Conservation (phyloP, 306 rosid genomes). For the Oemleria cerasiformis region DNA sequence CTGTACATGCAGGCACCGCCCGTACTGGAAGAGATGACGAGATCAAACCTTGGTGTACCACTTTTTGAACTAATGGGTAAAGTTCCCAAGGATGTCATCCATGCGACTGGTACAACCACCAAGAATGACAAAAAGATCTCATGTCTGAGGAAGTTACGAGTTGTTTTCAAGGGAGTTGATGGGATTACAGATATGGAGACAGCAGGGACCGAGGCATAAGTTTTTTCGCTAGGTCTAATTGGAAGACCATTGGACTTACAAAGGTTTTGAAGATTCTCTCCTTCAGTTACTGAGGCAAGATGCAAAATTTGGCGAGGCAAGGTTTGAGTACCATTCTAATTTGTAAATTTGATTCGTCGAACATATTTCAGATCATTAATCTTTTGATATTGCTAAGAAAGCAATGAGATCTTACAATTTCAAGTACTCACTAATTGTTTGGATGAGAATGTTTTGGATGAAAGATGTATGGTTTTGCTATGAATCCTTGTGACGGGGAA, state of each 20-base stretch:
- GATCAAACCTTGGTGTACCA: slow-evolving; percentile 62
- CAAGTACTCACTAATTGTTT: not conserved
- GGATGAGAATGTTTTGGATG: slow-evolving; percentile 9
- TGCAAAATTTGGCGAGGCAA: slow-evolving; percentile 33
- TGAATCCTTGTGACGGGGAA: not conserved
- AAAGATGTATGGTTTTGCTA: not conserved
- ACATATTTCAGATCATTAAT: slow-evolving; percentile 4
- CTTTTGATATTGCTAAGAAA: slow-evolving; percentile 7
- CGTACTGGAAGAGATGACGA: slow-evolving; percentile 91
- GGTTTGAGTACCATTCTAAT: slow-evolving; percentile 29
- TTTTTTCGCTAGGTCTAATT: slow-evolving; percentile 10
- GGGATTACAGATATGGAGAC: slow-evolving; percentile 89
- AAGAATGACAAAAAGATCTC: slow-evolving; percentile 57
- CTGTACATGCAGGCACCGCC: slow-evolving; percentile 97
- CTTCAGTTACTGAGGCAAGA: slow-evolving; percentile 17
- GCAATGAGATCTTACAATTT: slow-evolving; percentile 16
- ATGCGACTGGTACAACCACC: slow-evolving; percentile 65
- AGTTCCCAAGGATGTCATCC: slow-evolving; percentile 57
- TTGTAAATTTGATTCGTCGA: slow-evolving; percentile 22
- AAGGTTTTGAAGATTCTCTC: slow-evolving; percentile 26
- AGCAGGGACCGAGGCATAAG: slow-evolving; percentile 67
- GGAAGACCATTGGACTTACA: slow-evolving; percentile 1
- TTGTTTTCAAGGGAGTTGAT: slow-evolving; percentile 75
- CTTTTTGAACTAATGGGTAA: slow-evolving; percentile 79
- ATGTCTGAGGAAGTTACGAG: slow-evolving; percentile 63